Percentiles rank a stretch among this genome's conserved stretches.
Conservation (phyloP, 2,329 filamentous ascomycete species). For the Thelonectria olida region DNA sequence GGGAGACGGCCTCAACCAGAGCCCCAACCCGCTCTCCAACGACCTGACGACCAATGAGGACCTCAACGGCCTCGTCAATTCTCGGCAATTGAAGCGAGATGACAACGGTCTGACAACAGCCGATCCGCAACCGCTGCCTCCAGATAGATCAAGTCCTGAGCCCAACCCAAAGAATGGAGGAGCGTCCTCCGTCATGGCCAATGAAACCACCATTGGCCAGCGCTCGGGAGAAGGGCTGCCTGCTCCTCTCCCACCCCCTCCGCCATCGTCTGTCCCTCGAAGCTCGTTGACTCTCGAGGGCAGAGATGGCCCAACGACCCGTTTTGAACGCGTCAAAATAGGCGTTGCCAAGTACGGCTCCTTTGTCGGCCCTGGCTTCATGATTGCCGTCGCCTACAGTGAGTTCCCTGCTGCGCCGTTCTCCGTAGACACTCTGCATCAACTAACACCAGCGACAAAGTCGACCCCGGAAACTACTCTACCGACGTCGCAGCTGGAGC, state of each 20-base stretch:
- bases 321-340: conserved; percentile 27
- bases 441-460: conserved; percentile 41
- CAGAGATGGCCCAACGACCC: conserved; percentile 4
- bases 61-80: conserved; percentile 22
- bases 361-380: conserved; percentile 73
- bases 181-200: conserved; percentile 7
- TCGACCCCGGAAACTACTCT: conserved; percentile 74
- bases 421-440: too few relatives aligned
- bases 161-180: background rate
- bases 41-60: conserved; percentile 29
- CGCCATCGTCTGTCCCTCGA: conserved; percentile 11
- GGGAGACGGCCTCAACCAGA: conserved; percentile 30
- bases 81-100: conserved; percentile 11
- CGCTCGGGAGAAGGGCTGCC: conserved; percentile 7
- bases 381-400: conserved; percentile 69
- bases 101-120: conserved; percentile 7
- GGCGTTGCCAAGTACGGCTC: conserved; percentile 44
- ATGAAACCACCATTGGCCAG: conserved; percentile 14
- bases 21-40: conserved; percentile 20
- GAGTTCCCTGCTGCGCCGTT: conserved; percentile 34
- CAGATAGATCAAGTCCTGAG: background rate
- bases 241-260: conserved; percentile 14
- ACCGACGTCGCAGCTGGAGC: conserved; percentile 76
- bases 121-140: background rate
- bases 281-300: background rate